phyloP scores from a whole-genome alignment of 2,329 filamentous ascomycete species.

The Acrodontium crateriforme region DNA sequence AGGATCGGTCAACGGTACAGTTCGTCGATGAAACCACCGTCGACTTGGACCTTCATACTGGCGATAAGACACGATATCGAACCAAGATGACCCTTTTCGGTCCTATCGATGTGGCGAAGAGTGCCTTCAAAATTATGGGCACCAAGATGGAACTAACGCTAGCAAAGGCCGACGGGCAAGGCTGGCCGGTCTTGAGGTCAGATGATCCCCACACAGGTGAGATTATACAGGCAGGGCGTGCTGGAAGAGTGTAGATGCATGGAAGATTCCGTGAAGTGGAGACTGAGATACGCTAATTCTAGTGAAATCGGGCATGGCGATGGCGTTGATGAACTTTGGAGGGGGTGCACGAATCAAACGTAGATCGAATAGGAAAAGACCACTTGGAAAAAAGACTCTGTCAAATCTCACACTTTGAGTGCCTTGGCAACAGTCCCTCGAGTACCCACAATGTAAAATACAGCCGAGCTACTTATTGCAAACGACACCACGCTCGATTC shows the following conservation, averaged over 20 bases:
- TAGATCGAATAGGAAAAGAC: too few relatives aligned
- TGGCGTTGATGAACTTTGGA: too few relatives aligned
- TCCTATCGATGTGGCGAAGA: slow-evolving; percentile 60
- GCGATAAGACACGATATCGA: slow-evolving; percentile 71
- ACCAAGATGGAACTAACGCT: slow-evolving; percentile 79
- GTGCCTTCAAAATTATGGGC: slow-evolving; percentile 66
- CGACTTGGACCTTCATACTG: slow-evolving; percentile 70
- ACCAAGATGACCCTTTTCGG: slow-evolving; percentile 63
- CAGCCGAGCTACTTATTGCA: too few relatives aligned
- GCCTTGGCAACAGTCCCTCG: too few relatives aligned
- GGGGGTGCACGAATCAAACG: too few relatives aligned
- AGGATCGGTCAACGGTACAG: slow-evolving; percentile 56
- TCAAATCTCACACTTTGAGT: too few relatives aligned
- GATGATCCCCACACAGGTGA: slow-evolving; percentile 62
- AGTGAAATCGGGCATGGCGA: too few relatives aligned
- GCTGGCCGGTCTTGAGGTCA: slow-evolving; percentile 74
- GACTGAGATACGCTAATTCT: too few relatives aligned
- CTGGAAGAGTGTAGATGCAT: slow-evolving; percentile 43
- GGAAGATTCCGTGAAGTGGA: too few relatives aligned
- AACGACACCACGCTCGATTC: too few relatives aligned
- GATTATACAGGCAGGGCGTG: slow-evolving; percentile 79
- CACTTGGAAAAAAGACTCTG: too few relatives aligned
- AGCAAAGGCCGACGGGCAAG: slow-evolving; percentile 56
- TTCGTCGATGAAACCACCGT: slow-evolving; percentile 48
- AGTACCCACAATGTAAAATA: too few relatives aligned